Conservation (phyloP, 805 yeast species). For the Huiozyma sinensis region DNA sequence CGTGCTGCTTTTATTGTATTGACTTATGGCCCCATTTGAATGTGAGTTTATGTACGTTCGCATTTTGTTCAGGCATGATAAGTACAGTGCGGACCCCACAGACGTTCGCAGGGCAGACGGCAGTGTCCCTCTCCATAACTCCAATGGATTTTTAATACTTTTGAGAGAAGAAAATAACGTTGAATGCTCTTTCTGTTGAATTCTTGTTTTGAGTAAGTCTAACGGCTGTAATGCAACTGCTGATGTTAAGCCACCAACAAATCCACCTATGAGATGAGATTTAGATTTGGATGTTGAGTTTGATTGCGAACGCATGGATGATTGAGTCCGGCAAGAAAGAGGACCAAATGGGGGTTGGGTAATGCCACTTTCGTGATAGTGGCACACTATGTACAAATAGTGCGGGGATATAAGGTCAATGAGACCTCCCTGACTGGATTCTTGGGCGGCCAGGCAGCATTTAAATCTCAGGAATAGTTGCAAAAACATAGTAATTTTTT, state of each 20-base stretch:
- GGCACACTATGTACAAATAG: too few species aligned
- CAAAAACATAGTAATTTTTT: too few species aligned
- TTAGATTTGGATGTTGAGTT: slow-evolving; percentile 9
- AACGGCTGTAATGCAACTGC: slow-evolving; percentile 78
- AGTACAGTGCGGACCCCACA: slow-evolving; percentile 78
- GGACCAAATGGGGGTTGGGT: too few species aligned
- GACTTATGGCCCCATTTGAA: slow-evolving; percentile 5
- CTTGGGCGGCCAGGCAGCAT: too few species aligned
- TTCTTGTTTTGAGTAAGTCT: slow-evolving; percentile 77
- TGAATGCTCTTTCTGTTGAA: slow-evolving; percentile 47
- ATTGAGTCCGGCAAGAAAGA: too few species aligned
- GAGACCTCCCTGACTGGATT: too few species aligned
- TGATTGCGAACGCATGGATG: background rate
- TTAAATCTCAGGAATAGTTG: too few species aligned
- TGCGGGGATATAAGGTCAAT: too few species aligned
- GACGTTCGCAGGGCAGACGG: slow-evolving; percentile 89
- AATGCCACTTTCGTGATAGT: too few species aligned
- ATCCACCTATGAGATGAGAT: slow-evolving; percentile 67
- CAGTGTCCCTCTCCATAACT: slow-evolving; percentile 87
- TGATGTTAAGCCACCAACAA: slow-evolving; percentile 72
- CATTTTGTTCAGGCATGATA: slow-evolving; percentile 56
- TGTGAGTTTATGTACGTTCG: slow-evolving; percentile 41
- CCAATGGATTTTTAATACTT: slow-evolving; percentile 31
- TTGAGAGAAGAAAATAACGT: slow-evolving; percentile 26
- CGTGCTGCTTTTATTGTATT: slow-evolving; percentile 24